Evolutionary conservation across 176 grass and related monocot genomes (phyloP).

Genomic region (Aegilops longissima): DNA sequence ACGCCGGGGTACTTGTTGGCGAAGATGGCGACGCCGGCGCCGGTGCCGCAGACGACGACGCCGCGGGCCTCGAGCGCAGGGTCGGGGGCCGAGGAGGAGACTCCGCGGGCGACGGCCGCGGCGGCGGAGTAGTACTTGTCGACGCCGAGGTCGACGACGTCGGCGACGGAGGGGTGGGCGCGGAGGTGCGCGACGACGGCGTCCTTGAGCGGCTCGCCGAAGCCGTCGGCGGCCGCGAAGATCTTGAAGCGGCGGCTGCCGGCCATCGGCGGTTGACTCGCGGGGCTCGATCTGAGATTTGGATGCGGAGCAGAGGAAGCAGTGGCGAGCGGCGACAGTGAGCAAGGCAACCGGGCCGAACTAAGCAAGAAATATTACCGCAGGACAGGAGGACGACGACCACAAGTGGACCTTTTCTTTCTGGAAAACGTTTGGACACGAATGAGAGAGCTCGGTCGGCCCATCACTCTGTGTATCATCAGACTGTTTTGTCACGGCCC

Average conservation of each 20-base stretch:
- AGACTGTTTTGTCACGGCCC: too few species aligned
- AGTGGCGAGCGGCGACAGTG: background rate
- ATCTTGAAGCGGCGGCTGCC: conserved; percentile 46
- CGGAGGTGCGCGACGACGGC: conserved; percentile 73
- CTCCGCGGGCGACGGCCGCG: conserved; percentile 50
- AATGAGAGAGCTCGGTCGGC: too few species aligned
- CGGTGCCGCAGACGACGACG: conserved; percentile 80
- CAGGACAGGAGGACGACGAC: too few species aligned
- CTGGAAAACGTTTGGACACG: too few species aligned
- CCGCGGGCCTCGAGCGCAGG: conserved; percentile 43
- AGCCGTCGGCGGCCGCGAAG: conserved; percentile 71
- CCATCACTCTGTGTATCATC: too few species aligned
- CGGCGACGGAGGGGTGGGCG: conserved; percentile 45
- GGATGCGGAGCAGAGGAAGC: background rate
- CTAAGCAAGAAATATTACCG: background rate
- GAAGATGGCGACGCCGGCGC: conserved; percentile 86
- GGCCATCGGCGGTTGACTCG: conserved; percentile 19
- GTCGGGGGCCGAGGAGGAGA: conserved; percentile 23
- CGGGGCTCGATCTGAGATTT: background rate
- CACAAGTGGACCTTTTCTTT: too few species aligned
- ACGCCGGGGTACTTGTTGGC: conserved; percentile 92
- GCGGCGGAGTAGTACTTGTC: conserved; percentile 91
- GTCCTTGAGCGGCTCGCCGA: conserved; percentile 72
- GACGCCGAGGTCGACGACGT: conserved; percentile 74
- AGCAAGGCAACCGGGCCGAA: background rate